Base-by-base conservation (phyloP, 1,284 basidiomycete species). In the Cerrena zonata region DNA sequence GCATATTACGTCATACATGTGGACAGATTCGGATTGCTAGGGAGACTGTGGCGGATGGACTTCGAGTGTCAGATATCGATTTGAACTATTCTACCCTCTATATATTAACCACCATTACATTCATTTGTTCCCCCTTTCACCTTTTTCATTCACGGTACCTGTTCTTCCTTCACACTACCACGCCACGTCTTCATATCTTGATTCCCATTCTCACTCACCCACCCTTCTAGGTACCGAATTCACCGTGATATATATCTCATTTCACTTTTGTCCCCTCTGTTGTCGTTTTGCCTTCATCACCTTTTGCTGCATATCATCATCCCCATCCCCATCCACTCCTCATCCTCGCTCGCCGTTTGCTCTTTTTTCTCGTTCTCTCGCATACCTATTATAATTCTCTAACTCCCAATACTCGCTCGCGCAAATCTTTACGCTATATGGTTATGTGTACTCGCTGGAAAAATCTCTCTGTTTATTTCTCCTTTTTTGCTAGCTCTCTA, bases 281-380 rank as follows among this genome's bases (percentile, higher is more conserved):
- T 53, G 54, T 52, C 51, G 52, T 53, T 57, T 38, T 47, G 39
- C 27, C 47, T 51, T 30, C 49, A 41, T 49, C 23, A 39, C 34
- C 34, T 25, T 46, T 38, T 51, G 48, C 49, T 52, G 51, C 42
- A 48, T 55, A 52, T 56, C 51, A 49, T 34, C 37, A 21, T 15
- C 24, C n/a, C n/a, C n/a, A n/a, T n/a, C n/a, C n/a, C n/a, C n/a
- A n/a, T n/a, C n/a, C n/a, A n/a, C n/a, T 19, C 24, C 43, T 49
- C 41, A 24, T 36, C 38, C 47, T 46, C 52, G 48, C 54, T 56
- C 52, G 42, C 53, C 53, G 46, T 44, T n/a, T 50, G 49, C 55
- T 30, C 48, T 51, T 53, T 47, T 48, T 52, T 54, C 43, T 48
- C 42, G 48, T 47, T 36, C 43, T 50, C 27, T 41, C 34, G 24